Conservation (phyloP, 345 rosid genomes). For the Rhodomyrtus tomentosa region DNA sequence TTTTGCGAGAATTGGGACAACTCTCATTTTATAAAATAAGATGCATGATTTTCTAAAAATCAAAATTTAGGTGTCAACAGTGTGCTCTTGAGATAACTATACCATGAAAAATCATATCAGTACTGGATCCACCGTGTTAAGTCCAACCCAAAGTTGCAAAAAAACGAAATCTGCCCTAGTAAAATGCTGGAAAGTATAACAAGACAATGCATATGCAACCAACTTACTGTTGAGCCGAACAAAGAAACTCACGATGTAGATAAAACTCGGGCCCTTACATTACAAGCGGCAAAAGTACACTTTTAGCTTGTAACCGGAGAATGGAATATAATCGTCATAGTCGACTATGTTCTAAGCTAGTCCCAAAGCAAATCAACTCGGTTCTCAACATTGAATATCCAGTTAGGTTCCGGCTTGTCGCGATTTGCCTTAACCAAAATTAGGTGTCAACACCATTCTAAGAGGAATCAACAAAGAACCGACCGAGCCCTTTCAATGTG, state of each 20-base stretch:
- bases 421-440: too few relatives aligned
- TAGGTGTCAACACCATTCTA: too few relatives aligned
- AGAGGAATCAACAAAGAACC: too few relatives aligned
- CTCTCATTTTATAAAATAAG: too few relatives aligned
- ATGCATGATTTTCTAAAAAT: too few relatives aligned
- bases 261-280: neutral
- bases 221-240: neutral
- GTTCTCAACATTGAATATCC: neutral
- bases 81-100: neutral
- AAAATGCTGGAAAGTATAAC: neutral
- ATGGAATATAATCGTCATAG: too few relatives aligned
- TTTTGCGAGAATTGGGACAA: too few relatives aligned
- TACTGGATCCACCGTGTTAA: neutral
- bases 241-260: neutral
- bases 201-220: neutral
- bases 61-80: too few relatives aligned
- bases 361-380: neutral
- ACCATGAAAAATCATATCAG: neutral
- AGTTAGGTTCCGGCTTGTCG: too few relatives aligned
- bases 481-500: too few relatives aligned
- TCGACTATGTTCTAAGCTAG: rapidly evolving
- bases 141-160: neutral
- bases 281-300: too few relatives aligned
- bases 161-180: neutral
- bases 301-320: too few relatives aligned